Percentiles rank a stretch among this genome's conserved stretches.
Conservation (phyloP, 257 asterid species). For the Anisodus tanguticus region DNA sequence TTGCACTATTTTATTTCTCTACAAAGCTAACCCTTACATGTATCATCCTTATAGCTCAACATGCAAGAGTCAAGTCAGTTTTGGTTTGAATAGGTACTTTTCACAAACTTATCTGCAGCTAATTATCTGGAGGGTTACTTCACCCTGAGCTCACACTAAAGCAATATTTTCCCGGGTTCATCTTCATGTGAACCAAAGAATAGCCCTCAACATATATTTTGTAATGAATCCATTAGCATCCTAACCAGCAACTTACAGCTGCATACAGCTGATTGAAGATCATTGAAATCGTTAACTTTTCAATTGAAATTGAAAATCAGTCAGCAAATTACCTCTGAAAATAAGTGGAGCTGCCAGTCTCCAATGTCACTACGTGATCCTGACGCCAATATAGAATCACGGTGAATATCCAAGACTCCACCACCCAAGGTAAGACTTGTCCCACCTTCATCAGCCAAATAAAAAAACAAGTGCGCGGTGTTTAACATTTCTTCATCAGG, state of each 20-base stretch:
- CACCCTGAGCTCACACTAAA: conserved; percentile 12
- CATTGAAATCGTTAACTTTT: neutral
- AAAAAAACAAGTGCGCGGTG: conserved; percentile 79
- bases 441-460: conserved; percentile 92
- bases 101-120: neutral
- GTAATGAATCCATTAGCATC: conserved; percentile 25
- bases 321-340: conserved; percentile 64
- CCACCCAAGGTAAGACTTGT: conserved; percentile 65
- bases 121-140: neutral
- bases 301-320: conserved; percentile 17
- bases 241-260: neutral
- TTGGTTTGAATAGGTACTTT: conserved; percentile 1
- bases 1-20: conserved; percentile 3
- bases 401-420: conserved; percentile 48
- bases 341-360: conserved; percentile 83
- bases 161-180: neutral
- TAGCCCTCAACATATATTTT: neutral
- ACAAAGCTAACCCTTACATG: conserved; percentile 1
- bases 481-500: conserved; percentile 56
- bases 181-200: conserved; percentile 25
- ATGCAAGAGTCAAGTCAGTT: neutral
- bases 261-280: neutral
- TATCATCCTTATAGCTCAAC: conserved; percentile 16
- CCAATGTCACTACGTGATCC: conserved; percentile 82
- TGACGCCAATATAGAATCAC: conserved; percentile 59